Evolutionary conservation across 192 early-diverging fungal genomes (phyloP), one percentile per base, ranked within the genome.

Genomic region (Rhizophlyctis rosea): DNA sequence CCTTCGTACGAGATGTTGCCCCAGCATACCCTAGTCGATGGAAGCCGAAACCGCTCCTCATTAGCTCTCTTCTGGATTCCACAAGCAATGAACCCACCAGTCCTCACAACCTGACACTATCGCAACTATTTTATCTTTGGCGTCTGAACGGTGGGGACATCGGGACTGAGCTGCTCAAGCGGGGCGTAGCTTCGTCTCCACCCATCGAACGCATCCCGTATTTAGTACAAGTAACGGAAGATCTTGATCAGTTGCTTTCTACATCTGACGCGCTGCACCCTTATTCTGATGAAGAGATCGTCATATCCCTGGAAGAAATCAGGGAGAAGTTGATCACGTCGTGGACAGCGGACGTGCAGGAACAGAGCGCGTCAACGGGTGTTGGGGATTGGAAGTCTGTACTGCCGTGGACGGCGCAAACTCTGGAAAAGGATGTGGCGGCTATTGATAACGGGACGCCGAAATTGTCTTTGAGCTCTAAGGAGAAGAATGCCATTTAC

Each of bases 401-500:
- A 13, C 39, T 44, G 7, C 39, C 39, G 18, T 44, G 39, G 39
- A 44, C 39, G 9, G 39, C 39, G 9, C 39, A 44, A 44, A 44
- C 7, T 44, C 18, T 44, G 39, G 39, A 7, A 7, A 44, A 44
- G 39, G 39, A 44, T 44, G 18, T 44, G 7, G 39, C 39, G 39
- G 39, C 39, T 7, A 13, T 7, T 18, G 39, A 44, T 7, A 18
- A 18, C 39, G 39, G 39, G 39, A 44, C 39, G 7, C 39, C 39
- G 9, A 44, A 18, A 44, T 18, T 44, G 7, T 7, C 9, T 18
- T 44, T 44, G 39, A 7, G 7, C 9, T 7, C 9, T 7, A 59
- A 59, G 57, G 57, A 59, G 39, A 59, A 55, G 1, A 31, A 59
- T 48, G 57, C 24, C 34, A 16, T 36, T 13, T 59, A 59, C 51